Percentiles rank a stretch among this genome's conserved stretches.
phyloP scores from a whole-genome alignment of 2,329 filamentous ascomycete genomes.

The Hortaea werneckii region DNA sequence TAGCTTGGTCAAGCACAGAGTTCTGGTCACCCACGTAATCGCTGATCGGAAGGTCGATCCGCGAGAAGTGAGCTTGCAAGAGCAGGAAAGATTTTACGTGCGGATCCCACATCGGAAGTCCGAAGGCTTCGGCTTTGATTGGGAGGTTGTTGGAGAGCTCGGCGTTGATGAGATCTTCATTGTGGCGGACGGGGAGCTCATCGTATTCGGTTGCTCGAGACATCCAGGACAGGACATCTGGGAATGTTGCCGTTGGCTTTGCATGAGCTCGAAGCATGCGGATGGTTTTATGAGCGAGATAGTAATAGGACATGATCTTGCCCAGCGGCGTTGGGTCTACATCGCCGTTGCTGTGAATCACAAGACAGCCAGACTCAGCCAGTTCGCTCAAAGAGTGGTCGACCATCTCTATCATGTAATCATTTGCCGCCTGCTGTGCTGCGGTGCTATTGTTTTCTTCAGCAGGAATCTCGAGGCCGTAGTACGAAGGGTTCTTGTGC shows the following conservation, averaged over 20 bases:
- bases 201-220: constrained; percentile 90
- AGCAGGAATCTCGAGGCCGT: constrained; percentile 84
- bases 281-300: constrained; percentile 86
- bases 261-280: constrained; percentile 70
- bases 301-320: constrained; percentile 99
- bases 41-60: constrained; percentile 82
- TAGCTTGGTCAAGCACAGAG: constrained; percentile 82
- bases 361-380: constrained; percentile 72
- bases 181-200: constrained; percentile 92
- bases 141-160: constrained; percentile 78
- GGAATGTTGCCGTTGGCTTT: constrained; percentile 64
- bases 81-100: constrained; percentile 94
- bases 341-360: constrained; percentile 74
- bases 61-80: constrained; percentile 88
- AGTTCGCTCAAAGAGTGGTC: constrained; percentile 76
- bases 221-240: constrained; percentile 85
- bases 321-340: constrained; percentile 83
- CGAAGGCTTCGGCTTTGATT: constrained; percentile 51
- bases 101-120: constrained; percentile 92
- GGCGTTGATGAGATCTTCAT: constrained; percentile 93
- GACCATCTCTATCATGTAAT: constrained; percentile 90
- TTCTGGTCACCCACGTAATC: constrained; percentile 95
- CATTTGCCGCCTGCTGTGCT: constrained; percentile 79
- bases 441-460: constrained; percentile 83
- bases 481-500: constrained; percentile 98